Evolutionary conservation across 108 stramenopile species (phyloP), one percentile per base, ranked within the genome.

Genomic region (Stephanodiscus triporus): DNA sequence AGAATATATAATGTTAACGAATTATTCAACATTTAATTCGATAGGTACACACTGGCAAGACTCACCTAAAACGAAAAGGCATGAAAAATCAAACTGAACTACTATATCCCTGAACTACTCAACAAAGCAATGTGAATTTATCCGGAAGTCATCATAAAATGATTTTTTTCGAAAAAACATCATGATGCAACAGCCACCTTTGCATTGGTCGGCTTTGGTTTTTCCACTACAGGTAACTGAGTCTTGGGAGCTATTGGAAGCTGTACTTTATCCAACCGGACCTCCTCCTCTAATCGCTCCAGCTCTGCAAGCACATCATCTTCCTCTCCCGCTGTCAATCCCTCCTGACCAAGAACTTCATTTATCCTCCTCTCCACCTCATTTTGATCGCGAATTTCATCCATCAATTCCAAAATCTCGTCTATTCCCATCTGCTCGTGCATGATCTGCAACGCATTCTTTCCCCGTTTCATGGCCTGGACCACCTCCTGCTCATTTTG

Each of bases 381-480:
- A 60, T 83, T 64, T 71, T 93, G 87, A 82, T 95, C 94, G 45
- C 86, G 74, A 55, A 95, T 85, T 47, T 92, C 83, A 66, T 95
- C 96, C 96, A 97, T 95, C 68, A 97, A 80, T 43, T 93, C 70
- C 67, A 94, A 64, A n/a, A 97, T 91, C 83, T 93, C 89, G 40
- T 97, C 96, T 16, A 95, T 83, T 19, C 92, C 88, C 56, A 90
- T 92, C 65, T 97, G 86, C 58, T 91, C 73, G 68, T 97, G 93
- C 77, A 97, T 73, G 42, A 87, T 85, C 59, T 91, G 84, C 56
- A 97, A 72, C n/a, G 93, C 89, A 70, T 94, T 92, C 62, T 93
- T 97, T 14, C 96, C 96, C 5, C 65, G 62, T 48, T 65, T 68
- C 87, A 97, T 80, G 0, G 95, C 92, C 16, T 27, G 20, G 65